Percentiles rank a stretch among this genome's conserved stretches.
Evolutionary conservation across 1,284 basidiomycete genomes (phyloP).

Genomic region (Fistulinella staudtii): DNA sequence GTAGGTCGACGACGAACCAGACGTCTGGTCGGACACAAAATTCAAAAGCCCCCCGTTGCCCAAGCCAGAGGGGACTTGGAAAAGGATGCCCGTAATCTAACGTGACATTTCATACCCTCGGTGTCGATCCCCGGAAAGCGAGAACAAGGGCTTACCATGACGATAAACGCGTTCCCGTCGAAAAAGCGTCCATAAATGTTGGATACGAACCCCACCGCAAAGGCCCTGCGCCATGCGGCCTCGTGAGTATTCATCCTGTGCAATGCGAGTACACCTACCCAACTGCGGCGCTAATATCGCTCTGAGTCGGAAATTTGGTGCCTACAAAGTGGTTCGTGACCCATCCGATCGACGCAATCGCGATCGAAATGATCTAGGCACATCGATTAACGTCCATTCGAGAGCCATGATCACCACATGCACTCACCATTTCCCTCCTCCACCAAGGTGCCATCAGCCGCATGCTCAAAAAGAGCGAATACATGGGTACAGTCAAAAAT

Average conservation of each 20-base stretch:
- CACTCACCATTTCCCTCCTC: constrained; percentile 64
- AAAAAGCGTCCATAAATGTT: constrained; percentile 84
- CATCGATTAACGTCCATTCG: no score
- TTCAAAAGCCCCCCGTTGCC: constrained; percentile 80
- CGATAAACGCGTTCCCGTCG: constrained; percentile 72
- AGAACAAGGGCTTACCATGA: constrained; percentile 50
- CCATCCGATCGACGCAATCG: constrained; percentile 76
- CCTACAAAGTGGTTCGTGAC: constrained; percentile 73
- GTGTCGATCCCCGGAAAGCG: neutral
- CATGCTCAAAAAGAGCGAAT: constrained; percentile 70
- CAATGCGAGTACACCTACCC: constrained; percentile 38
- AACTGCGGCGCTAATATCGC: constrained; percentile 70
- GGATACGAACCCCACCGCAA: constrained; percentile 79
- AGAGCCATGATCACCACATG: neutral
- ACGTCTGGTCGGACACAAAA: constrained; percentile 58
- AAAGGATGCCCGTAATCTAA: constrained; percentile 76
- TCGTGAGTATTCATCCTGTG: neutral
- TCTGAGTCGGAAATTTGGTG: constrained; percentile 62
- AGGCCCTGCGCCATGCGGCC: constrained; percentile 45
- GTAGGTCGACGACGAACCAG: constrained; percentile 50
- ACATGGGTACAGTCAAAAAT: constrained; percentile 80
- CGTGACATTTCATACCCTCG: neutral
- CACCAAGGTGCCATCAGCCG: constrained; percentile 73
- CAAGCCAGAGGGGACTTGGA: constrained; percentile 87
- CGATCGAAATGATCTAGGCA: constrained; percentile 59